Conservation (phyloP, 163 green algal genomes). For the Prototheca wickerhamii region DNA sequence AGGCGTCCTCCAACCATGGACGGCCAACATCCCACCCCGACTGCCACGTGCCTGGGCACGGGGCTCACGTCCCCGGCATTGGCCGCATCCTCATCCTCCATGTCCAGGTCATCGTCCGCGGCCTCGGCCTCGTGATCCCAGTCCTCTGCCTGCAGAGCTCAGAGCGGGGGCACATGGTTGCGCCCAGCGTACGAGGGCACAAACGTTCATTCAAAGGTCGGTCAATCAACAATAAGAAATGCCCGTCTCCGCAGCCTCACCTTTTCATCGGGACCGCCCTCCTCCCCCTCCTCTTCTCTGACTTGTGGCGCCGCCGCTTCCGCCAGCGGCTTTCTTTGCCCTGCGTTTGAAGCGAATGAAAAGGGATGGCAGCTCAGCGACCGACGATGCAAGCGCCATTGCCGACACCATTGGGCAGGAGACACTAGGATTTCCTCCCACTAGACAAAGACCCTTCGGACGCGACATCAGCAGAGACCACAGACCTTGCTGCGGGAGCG, state of each 20-base stretch:
- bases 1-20: too few relatives aligned
- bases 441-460: neutral
- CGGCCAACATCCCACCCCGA: neutral
- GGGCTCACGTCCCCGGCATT: slow-evolving; percentile 11
- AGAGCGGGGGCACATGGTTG: neutral
- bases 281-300: neutral
- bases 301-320: neutral
- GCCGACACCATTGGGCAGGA: too few relatives aligned
- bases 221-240: neutral
- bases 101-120: slow-evolving; percentile 41
- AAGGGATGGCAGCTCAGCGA: too few relatives aligned
- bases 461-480: neutral
- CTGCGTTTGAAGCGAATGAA: neutral
- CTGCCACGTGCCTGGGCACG: neutral
- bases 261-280: neutral
- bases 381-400: too few relatives aligned
- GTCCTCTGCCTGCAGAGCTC: slow-evolving; percentile 26
- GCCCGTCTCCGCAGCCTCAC: neutral
- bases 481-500: neutral
- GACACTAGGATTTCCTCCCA: neutral
- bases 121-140: slow-evolving; percentile 37
- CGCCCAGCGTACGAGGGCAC: neutral
- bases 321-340: neutral
- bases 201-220: too few relatives aligned
- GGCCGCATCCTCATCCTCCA: slow-evolving; percentile 21